phyloP scores from a whole-genome alignment of 139 green algal species.

The Picochlorum sp. region DNA sequence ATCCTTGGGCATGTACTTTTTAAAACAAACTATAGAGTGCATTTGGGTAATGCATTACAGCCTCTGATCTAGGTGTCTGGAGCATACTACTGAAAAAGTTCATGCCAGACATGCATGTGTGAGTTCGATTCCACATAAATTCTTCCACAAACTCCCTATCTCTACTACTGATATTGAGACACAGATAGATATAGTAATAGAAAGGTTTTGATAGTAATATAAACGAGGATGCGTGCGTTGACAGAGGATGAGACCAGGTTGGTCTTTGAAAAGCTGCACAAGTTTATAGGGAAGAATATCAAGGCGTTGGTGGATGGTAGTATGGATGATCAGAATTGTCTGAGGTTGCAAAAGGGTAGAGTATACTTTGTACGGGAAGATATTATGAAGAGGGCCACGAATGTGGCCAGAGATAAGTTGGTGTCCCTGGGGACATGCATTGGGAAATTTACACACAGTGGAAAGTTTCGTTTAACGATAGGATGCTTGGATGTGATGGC shows the following conservation, averaged over 20 bases:
- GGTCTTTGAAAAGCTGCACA: conserved; percentile 98
- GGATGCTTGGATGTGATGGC: conserved; percentile 83
- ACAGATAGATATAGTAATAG: too few relatives aligned
- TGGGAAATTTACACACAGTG: conserved; percentile 93
- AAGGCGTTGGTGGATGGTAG: conserved; percentile 77
- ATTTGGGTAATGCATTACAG: too few relatives aligned
- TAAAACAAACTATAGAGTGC: too few relatives aligned
- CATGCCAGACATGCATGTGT: too few relatives aligned
- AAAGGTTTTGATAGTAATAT: too few relatives aligned
- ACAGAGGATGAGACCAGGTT: conserved; percentile 77
- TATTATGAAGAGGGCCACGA: conserved; percentile 81
- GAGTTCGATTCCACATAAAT: too few relatives aligned
- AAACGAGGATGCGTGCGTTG: conserved; percentile 31
- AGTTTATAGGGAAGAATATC: conserved; percentile 97
- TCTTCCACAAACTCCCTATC: too few relatives aligned
- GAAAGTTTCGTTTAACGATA: conserved; percentile 91
- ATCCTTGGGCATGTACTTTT: too few relatives aligned
- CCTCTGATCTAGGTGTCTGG: too few relatives aligned
- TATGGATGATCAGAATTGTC: conserved; percentile 68
- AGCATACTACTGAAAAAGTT: too few relatives aligned
- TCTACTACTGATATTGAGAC: too few relatives aligned
- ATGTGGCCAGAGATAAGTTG: conserved; percentile 84
- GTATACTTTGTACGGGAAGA: conserved; percentile 96
- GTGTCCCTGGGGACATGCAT: conserved; percentile 82
- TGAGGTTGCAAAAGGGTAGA: conserved; percentile 86